Percentiles rank a stretch among this genome's conserved stretches.
Conservation (phyloP, 192 early-diverging fungal species). For the Mortierella claussenii region DNA sequence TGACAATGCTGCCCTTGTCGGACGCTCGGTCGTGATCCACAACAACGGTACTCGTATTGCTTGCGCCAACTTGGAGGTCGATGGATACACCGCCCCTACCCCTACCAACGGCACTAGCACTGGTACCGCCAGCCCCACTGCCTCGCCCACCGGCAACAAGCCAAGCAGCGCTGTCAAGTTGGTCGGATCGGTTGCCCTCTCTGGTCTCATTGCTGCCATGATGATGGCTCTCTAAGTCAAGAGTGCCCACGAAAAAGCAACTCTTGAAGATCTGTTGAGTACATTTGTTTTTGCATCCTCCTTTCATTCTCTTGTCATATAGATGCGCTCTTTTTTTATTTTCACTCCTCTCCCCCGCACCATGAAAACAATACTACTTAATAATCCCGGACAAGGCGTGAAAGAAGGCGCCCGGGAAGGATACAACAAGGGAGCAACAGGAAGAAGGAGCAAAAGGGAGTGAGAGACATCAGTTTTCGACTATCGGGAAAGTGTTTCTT, state of each 20-base stretch:
- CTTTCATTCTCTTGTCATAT: conserved; percentile 7
- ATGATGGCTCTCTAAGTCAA: conserved; percentile 44
- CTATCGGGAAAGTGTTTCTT: conserved; percentile 15
- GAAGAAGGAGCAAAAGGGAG: background rate
- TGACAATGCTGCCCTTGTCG: conserved; percentile 55
- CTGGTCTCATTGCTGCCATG: conserved; percentile 37
- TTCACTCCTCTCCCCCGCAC: too few relatives aligned
- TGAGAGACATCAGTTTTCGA: background rate
- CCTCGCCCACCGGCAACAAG: background rate
- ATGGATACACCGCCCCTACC: conserved; percentile 13
- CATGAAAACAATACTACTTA: background rate
- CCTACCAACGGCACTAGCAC: background rate
- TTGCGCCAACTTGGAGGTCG: conserved; percentile 63
- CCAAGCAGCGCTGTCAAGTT: conserved; percentile 33
- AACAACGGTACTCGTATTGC: conserved; percentile 62
- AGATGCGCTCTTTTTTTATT: background rate
- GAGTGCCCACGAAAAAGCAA: background rate
- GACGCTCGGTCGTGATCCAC: conserved; percentile 69
- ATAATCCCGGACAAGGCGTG: background rate
- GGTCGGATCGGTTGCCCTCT: conserved; percentile 33
- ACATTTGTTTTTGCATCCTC: too few relatives aligned
- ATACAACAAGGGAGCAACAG: background rate
- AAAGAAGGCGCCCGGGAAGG: background rate
- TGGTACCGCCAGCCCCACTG: background rate
- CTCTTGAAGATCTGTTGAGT: too few relatives aligned